Conservation (phyloP, 257 asterid species). For the Anisodus acutangulus region DNA sequence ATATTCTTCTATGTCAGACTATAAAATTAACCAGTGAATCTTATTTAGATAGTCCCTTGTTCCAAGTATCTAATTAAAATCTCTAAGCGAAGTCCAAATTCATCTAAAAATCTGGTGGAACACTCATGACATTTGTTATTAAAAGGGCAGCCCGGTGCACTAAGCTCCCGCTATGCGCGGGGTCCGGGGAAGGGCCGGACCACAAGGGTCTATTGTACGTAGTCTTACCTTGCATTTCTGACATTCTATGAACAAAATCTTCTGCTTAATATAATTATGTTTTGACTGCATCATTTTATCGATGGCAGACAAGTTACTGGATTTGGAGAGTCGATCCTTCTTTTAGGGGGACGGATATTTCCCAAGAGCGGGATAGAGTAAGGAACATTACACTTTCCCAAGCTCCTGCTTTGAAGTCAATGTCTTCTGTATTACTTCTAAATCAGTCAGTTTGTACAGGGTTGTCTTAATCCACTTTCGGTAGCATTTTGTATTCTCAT, state of each 20-base stretch:
- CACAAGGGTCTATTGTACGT: no score
- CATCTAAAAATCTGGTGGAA: no score
- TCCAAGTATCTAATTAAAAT: no score
- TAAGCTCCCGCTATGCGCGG: no score
- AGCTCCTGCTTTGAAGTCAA: not conserved
- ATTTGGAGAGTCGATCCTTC: conserved; percentile 76
- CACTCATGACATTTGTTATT: not conserved
- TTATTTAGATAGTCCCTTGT: no score
- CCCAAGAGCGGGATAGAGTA: conserved; percentile 64
- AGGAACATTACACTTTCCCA: conserved; percentile 29
- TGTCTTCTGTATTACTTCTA: conserved; percentile 30
- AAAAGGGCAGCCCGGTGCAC: no score
- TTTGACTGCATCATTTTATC: conserved; percentile 31
- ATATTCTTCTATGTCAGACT: not conserved
- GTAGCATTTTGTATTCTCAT: conserved; percentile 76
- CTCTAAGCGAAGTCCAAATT: no score
- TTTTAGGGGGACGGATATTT: conserved; percentile 37
- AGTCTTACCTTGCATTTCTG: no score
- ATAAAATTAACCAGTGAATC: no score
- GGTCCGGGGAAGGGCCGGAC: no score
- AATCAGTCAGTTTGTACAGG: conserved; percentile 46
- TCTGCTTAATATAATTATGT: not conserved
- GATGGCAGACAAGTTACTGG: conserved; percentile 67
- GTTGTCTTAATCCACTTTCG: conserved; percentile 75
- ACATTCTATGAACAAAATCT: not conserved